Evolutionary conservation across 352 stramenopile species (phyloP), one percentile per base, ranked within the genome.

Genomic region (Pythium oligandrum): DNA sequence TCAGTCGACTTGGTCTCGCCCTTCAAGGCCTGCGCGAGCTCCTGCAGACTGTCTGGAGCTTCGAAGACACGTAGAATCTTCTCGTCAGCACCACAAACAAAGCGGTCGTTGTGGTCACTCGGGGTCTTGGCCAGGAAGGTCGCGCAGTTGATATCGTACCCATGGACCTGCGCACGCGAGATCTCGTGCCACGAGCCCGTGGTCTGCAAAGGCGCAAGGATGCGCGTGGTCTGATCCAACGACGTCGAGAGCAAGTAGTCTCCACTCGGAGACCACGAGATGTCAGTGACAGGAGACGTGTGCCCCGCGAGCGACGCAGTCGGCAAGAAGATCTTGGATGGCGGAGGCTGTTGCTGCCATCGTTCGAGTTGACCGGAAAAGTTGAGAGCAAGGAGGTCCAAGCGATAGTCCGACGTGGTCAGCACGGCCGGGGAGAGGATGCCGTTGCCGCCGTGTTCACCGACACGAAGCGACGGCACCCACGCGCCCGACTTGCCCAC

Each of bases 21-120:
- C 3, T 76, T 57, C 17, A 78, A 61, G 12, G 51, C 59, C 10
- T 40, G 11, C 8, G 73, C 66, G 2, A 82, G 63, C 4, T 51
- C 33, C 26, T 72, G 69, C 10, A 87, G 51, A 53, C 75, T 61
- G 30, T 84, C 60, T 5, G 79, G 79, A n/a, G 75, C 77, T 50
- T 86, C 70, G 40, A 90, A 88, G 2, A 88, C 71, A 3, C 82
- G 78, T n/a, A 93, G 49, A 55, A 93, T 88, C 57, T 93, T 92
- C 49, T 93, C 82, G 48, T 90, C 82, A 0, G 82, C 79, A n/a
- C 82, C 82, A 32, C 79, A 88, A 6, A 93, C 79, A 44, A 89
- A 89, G 7, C 71, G 61, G 10, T 83, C 68, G 26, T 81, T 69
- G 47, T 58, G 38, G 38, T 44, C 42, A 11, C 7, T 12, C 4